Evolutionary conservation across 108 stramenopile genomes (phyloP), one percentile per base, ranked within the genome.

Genomic region (Cyclostephanos tholiformis): DNA sequence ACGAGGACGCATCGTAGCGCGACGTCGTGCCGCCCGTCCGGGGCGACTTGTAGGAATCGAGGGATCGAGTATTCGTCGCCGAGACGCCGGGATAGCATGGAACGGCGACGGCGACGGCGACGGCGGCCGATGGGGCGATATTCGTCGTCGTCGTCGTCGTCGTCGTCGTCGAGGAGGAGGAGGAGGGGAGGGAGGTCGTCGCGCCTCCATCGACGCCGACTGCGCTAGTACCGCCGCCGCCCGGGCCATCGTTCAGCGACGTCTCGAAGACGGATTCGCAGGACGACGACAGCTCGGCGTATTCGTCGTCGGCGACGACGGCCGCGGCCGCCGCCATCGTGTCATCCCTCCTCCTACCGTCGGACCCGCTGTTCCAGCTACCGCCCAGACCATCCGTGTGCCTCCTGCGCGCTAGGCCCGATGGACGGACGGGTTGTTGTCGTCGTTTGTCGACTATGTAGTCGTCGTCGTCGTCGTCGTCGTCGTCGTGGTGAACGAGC

Each of bases 231-330:
- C n/a, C 44, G 44, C 13, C 44, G 44, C 44, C 44, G 12, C 44
- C 41, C 1, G 51, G n/a, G 49, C 66, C 66, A 44, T 67, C 66
- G 51, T 67, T 67, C 51, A 67, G 36, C 26, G 66, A 67, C 19
- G 66, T 67, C 32, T 55, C 66, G 36, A 67, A 67, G 23, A 22
- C n/a, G 35, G 30, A 22, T 20, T n/a, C 13, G 26, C 30, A 32
- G 32, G 49, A 29, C 50, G 49, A 36, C 49, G 49, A 36, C 32
- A 50, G 30, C 50, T 62, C 29, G 16, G 19, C 30, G 12, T 20
- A 3, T 1, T 35, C 66, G 51, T 46, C 69, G 57, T 32, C 6
- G 16, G 46, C 26, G 26, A 58, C 39, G 23, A 26, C 56, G 27
- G 29, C 44, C 14, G 44, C 20, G 44, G 44, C 48, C 23, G 43